Conservation (phyloP, 2,329 filamentous ascomycete genomes). For the Chrysoporthe cubensis region DNA sequence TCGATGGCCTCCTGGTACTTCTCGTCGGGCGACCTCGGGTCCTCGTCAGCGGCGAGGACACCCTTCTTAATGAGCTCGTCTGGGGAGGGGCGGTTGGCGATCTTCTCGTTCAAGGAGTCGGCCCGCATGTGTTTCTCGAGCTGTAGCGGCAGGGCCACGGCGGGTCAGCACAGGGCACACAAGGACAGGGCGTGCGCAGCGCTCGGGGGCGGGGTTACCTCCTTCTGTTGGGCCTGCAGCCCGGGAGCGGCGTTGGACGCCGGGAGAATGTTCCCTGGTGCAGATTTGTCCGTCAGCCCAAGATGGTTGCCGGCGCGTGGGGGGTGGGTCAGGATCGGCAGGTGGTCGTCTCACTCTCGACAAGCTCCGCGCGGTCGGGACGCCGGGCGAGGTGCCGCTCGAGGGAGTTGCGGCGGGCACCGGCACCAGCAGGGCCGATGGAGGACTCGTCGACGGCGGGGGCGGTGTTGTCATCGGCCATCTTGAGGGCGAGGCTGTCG, state of each 20-base stretch:
- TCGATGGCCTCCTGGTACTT: conserved; percentile 65
- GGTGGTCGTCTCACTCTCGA: conserved; percentile 69
- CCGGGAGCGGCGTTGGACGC: conserved; percentile 77
- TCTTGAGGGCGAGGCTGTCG: conserved; percentile 30
- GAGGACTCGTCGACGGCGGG: conserved; percentile 63
- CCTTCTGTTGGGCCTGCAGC: conserved; percentile 78
- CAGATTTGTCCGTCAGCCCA: conserved; percentile 13
- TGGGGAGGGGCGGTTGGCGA: conserved; percentile 75
- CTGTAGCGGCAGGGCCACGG: conserved; percentile 35
- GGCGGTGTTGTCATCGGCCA: conserved; percentile 53
- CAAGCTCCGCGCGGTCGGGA: conserved; percentile 74
- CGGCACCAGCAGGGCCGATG: conserved; percentile 54
- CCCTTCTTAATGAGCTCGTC: conserved; percentile 79
- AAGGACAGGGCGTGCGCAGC: neutral
- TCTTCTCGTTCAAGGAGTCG: conserved; percentile 84
- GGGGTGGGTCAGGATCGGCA: neutral
- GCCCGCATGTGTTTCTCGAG: conserved; percentile 87
- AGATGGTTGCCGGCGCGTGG: neutral
- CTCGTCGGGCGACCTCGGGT: conserved; percentile 61
- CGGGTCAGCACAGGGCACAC: neutral
- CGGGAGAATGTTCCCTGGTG: conserved; percentile 81
- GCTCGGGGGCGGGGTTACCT: conserved; percentile 46
- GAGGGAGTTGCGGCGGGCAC: conserved; percentile 67
- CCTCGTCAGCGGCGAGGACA: conserved; percentile 66
- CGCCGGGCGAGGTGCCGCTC: conserved; percentile 75